Conservation (phyloP, 768 basidiomycete species). For the Collybiopsis confluens region DNA sequence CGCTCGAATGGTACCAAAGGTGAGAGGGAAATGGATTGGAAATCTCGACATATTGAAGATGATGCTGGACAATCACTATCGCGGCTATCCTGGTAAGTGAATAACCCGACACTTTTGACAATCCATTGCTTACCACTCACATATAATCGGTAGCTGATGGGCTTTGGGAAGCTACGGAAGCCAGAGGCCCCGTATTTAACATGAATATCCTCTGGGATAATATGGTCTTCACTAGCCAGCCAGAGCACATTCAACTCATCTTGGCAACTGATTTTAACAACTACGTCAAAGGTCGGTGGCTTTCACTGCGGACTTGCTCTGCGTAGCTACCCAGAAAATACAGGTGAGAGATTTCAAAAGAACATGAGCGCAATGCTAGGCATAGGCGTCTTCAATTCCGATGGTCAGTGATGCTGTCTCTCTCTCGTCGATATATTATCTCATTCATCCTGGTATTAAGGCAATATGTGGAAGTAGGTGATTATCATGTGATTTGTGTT, state of each 20-base stretch:
- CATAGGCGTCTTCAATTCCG: slow-evolving; percentile 65
- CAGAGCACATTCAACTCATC: slow-evolving; percentile 54
- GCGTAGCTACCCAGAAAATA: not conserved
- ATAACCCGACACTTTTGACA: not conserved
- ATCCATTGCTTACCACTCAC: not conserved
- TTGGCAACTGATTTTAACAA: slow-evolving; percentile 55
- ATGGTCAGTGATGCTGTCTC: slow-evolving; percentile 41
- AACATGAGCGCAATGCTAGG: slow-evolving; percentile 50
- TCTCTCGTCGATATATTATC: not conserved
- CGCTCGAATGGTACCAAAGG: slow-evolving; percentile 37
- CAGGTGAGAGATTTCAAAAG: slow-evolving; percentile 40
- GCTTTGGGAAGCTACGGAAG: slow-evolving; percentile 27
- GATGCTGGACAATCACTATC: slow-evolving; percentile 31
- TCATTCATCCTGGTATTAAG: slow-evolving; percentile 20
- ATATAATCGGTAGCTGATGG: slow-evolving; percentile 36
- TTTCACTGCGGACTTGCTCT: not conserved
- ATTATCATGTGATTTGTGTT: not conserved
- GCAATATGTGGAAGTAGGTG: slow-evolving; percentile 40
- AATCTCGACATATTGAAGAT: slow-evolving; percentile 39
- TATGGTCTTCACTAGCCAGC: slow-evolving; percentile 42
- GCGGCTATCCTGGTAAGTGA: slow-evolving; percentile 46
- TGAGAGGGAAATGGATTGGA: slow-evolving; percentile 35
- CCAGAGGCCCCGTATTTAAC: slow-evolving; percentile 40
- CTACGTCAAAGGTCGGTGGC: slow-evolving; percentile 48
- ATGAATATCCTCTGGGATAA: slow-evolving; percentile 42